Percentiles rank a stretch among this genome's conserved stretches.
These are phyloP conservation scores for Ceratocystis colombiana DNA, from an alignment of 2,329 filamentous ascomycete genomes.

Conservation along the genomic window DNA sequence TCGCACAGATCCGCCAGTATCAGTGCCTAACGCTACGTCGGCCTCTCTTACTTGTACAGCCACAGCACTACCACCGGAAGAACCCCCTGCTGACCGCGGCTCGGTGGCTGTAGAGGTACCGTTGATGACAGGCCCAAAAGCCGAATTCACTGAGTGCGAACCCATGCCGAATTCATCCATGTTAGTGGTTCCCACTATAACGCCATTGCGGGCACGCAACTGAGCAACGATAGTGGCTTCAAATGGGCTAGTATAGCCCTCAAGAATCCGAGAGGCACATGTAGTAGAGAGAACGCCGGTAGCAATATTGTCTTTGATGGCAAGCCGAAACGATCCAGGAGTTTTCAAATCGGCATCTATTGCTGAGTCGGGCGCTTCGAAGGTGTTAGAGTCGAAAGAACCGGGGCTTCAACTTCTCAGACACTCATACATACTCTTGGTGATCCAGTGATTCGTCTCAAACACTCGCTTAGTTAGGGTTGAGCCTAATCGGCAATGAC, in stretches of 20 bases:
- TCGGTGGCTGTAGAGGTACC: slow-evolving; percentile 33
- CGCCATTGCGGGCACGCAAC: slow-evolving; percentile 52
- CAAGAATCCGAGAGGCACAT: slow-evolving; percentile 68
- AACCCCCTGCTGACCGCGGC: slow-evolving; percentile 65
- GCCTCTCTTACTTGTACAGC: slow-evolving; percentile 57
- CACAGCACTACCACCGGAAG: slow-evolving; percentile 86
- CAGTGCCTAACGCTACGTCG: slow-evolving; percentile 69
- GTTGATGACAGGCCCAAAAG: slow-evolving; percentile 54
- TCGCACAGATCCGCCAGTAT: slow-evolving; percentile 82
- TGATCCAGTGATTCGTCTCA: slow-evolving; percentile 20
- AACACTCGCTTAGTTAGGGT: background rate
- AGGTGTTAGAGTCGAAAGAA: background rate
- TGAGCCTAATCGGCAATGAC: background rate
- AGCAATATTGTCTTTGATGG: slow-evolving; percentile 70
- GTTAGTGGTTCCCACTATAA: slow-evolving; percentile 71
- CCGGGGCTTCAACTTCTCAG: background rate
- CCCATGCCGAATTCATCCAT: slow-evolving; percentile 97
- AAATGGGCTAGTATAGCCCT: slow-evolving; percentile 63
- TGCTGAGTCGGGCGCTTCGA: background rate
- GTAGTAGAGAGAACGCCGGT: slow-evolving; percentile 60
- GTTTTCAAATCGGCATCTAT: background rate
- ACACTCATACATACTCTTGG: slow-evolving; percentile 5
- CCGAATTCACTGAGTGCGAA: slow-evolving; percentile 65
- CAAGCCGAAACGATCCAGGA: slow-evolving; percentile 39
- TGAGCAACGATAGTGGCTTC: slow-evolving; percentile 69